phyloP scores from a whole-genome alignment of 805 yeast species.

The Nakazawaea sp. region DNA sequence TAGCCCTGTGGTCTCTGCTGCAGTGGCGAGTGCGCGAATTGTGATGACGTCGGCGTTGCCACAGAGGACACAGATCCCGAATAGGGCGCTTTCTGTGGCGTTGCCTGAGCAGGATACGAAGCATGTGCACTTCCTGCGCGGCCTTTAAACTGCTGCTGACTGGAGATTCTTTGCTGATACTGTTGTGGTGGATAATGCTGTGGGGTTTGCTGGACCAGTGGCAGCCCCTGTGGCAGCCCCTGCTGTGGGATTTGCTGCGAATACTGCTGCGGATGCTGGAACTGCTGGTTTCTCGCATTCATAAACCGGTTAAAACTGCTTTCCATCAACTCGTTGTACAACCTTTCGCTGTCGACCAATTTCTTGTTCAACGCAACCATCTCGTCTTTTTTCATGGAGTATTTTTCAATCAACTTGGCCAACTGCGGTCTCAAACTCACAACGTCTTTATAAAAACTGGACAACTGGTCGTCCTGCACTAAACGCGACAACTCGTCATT shows the following conservation, averaged over 20 bases:
- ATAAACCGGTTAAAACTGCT: constrained; percentile 24
- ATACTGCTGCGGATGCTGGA: constrained; percentile 15
- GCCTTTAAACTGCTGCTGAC: too few species aligned
- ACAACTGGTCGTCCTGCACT: constrained; percentile 57
- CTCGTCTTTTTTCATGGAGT: constrained; percentile 73
- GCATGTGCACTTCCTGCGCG: too few species aligned
- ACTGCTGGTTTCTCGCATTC: constrained; percentile 8
- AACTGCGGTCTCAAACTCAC: constrained; percentile 69
- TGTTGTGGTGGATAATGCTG: too few species aligned
- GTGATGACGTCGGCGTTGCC: too few species aligned
- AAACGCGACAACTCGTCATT: constrained; percentile 23
- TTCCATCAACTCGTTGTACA: constrained; percentile 67
- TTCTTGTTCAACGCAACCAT: constrained; percentile 64
- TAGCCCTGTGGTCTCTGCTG: too few species aligned
- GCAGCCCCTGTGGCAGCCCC: constrained; percentile 1
- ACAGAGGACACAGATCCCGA: too few species aligned
- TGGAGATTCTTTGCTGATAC: too few species aligned
- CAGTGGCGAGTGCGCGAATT: too few species aligned
- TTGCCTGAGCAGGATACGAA: too few species aligned
- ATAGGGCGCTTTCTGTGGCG: too few species aligned
- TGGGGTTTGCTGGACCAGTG: background rate
- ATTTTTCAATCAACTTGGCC: constrained; percentile 70
- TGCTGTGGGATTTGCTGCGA: background rate
- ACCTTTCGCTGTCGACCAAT: constrained; percentile 57
- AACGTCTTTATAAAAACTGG: constrained; percentile 63